Conservation (phyloP, 2,329 filamentous ascomycete genomes). For the Amylocarpus encephaloides region DNA sequence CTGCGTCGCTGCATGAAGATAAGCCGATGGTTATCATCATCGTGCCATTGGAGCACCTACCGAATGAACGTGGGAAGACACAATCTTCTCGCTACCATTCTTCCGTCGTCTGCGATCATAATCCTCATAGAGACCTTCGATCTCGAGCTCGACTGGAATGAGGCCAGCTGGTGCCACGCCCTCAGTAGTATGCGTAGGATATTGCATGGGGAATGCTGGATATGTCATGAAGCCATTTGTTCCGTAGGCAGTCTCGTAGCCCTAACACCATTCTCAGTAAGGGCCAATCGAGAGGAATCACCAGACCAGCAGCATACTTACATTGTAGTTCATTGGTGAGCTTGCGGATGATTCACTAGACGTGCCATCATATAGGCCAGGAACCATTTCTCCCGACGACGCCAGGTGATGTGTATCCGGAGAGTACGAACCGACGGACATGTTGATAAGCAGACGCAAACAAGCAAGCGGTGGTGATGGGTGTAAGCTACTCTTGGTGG, state of each 20-base stretch:
- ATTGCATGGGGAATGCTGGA: constrained; percentile 27
- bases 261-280: constrained; percentile 15
- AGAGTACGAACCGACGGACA: constrained; percentile 23
- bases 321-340: constrained; percentile 28
- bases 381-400: constrained; percentile 22
- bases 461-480: neutral
- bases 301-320: constrained; percentile 10
- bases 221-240: constrained; percentile 25
- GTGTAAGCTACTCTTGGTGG: neutral
- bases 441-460: constrained; percentile 6
- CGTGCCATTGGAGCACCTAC: constrained; percentile 17
- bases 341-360: constrained; percentile 31
- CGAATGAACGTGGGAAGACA: constrained; percentile 31
- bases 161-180: constrained; percentile 23
- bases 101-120: constrained; percentile 30
- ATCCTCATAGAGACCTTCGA: constrained; percentile 31
- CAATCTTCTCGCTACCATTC: constrained; percentile 27
- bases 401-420: constrained; percentile 15
- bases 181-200: constrained; percentile 21
- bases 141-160: constrained; percentile 31
- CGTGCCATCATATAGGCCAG: constrained; percentile 26
- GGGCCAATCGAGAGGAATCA: neutral
- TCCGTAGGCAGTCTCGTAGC: constrained; percentile 25
- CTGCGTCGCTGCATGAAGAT: constrained; percentile 7
- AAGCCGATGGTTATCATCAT: neutral